A percentile compares a stretch with the other conserved stretches of the same genome.
phyloP scores from a whole-genome alignment of 192 early-diverging fungal genomes.

The Thamnidium elegans region DNA sequence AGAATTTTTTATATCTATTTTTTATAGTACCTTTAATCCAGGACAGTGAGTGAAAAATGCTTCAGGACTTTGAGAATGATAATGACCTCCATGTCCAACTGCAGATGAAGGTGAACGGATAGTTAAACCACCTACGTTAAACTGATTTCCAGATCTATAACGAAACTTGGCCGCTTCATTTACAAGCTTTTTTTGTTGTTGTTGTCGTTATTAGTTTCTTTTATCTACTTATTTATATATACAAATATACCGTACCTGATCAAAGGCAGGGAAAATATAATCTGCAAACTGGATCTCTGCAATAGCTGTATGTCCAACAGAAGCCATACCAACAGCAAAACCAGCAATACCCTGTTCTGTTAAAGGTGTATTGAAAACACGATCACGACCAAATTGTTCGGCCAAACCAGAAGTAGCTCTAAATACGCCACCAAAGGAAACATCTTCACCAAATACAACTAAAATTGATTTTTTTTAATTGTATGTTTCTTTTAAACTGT shows the following conservation, averaged over 20 bases:
- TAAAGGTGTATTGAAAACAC: slow-evolving; percentile 96
- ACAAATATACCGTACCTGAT: slow-evolving; percentile 73
- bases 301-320: slow-evolving; percentile 93
- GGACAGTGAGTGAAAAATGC: slow-evolving; percentile 94
- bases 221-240: too few relatives aligned
- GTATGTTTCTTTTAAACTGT: background rate
- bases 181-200: too few relatives aligned
- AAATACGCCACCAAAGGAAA: slow-evolving; percentile 97
- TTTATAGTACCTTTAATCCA: slow-evolving; percentile 73
- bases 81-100: slow-evolving; percentile 96
- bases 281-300: slow-evolving; percentile 99
- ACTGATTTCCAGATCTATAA: slow-evolving; percentile 91
- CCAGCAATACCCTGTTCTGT: slow-evolving; percentile 95
- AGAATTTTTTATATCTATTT: background rate
- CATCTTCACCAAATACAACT: slow-evolving; percentile 97
- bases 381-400: slow-evolving; percentile 85
- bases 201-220: too few relatives aligned
- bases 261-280: slow-evolving; percentile 97
- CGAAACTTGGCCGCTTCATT: slow-evolving; percentile 98
- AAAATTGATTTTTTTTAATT: background rate
- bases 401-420: slow-evolving; percentile 88
- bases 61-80: slow-evolving; percentile 94
- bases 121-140: slow-evolving; percentile 87
- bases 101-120: slow-evolving; percentile 89
- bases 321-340: slow-evolving; percentile 92